These are phyloP conservation scores for Mycena belliarum DNA, from an alignment of 768 basidiomycete species.

Conservation along the genomic window DNA sequence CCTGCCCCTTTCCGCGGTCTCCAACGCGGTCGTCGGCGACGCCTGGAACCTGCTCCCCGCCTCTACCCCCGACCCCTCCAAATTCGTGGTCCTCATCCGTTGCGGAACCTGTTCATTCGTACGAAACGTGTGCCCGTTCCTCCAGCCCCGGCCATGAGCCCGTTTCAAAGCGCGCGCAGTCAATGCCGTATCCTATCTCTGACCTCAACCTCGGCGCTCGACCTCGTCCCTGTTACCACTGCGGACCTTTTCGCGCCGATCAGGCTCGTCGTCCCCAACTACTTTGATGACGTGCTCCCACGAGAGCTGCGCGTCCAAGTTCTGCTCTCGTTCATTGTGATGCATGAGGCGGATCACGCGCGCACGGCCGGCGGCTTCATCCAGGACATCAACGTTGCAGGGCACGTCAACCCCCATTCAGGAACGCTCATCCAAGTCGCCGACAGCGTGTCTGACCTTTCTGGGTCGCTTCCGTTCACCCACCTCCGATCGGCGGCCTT, in stretches of 20 bases:
- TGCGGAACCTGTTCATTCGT: slow-evolving; percentile 30
- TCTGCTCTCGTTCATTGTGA: slow-evolving; percentile 51
- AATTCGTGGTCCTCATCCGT: slow-evolving; percentile 33
- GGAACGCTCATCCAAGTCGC: slow-evolving; percentile 54
- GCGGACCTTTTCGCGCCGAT: slow-evolving; percentile 56
- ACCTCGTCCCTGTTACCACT: slow-evolving; percentile 52
- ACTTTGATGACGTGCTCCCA: slow-evolving; percentile 73
- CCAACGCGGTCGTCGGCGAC: too few relatives aligned
- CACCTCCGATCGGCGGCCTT: too few relatives aligned
- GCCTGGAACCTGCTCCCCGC: too few relatives aligned
- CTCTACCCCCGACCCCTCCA: too few relatives aligned
- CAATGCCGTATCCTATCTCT: slow-evolving; percentile 63
- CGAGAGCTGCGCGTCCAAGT: slow-evolving; percentile 69
- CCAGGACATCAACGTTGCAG: slow-evolving; percentile 58
- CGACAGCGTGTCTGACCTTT: slow-evolving; percentile 51
- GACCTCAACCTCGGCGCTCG: too few relatives aligned
- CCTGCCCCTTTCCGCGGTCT: too few relatives aligned
- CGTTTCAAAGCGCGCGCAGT: slow-evolving; percentile 57
- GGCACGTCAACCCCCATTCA: slow-evolving; percentile 54
- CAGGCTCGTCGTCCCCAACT: slow-evolving; percentile 47
- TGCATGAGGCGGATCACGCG: slow-evolving; percentile 64
- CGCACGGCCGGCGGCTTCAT: slow-evolving; percentile 65
- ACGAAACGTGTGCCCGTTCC: slow-evolving; percentile 15
- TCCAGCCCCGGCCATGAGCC: slow-evolving; percentile 24
- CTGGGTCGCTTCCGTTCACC: slow-evolving; percentile 48